Conservation (phyloP, 352 stramenopile species). For the Thraustochytrium sp. region DNA sequence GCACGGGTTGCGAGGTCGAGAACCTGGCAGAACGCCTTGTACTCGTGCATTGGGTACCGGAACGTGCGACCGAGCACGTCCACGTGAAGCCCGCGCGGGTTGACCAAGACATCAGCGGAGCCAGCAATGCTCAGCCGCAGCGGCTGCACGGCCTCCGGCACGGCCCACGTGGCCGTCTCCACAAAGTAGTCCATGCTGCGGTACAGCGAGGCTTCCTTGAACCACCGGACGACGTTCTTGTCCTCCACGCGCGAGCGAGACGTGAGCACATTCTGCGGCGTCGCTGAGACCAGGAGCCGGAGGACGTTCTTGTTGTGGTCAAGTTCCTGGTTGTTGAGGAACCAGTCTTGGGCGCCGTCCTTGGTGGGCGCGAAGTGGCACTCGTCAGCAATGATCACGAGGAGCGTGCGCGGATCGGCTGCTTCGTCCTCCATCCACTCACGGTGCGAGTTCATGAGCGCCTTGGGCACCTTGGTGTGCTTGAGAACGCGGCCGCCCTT, state of each 20-base stretch:
- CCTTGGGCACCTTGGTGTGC: background rate
- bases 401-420: background rate
- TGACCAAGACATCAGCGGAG: too few relatives aligned
- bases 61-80: background rate
- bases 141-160: background rate
- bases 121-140: background rate
- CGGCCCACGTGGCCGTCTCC: background rate
- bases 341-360: background rate
- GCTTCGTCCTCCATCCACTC: background rate
- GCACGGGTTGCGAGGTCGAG: background rate
- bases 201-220: background rate
- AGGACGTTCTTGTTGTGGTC: background rate
- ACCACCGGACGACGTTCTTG: background rate
- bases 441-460: background rate
- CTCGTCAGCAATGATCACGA: background rate
- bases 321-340: background rate
- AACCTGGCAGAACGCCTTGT: background rate
- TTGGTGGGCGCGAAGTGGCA: background rate
- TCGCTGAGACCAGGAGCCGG: background rate
- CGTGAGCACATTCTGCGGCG: background rate
- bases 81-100: too few relatives aligned
- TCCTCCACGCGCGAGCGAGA: background rate
- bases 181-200: conserved; percentile 23
- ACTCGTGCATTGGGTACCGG: background rate
- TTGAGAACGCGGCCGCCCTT: background rate